phyloP scores from a whole-genome alignment of 129 eudicot genomes.

The Lonicera japonica region DNA sequence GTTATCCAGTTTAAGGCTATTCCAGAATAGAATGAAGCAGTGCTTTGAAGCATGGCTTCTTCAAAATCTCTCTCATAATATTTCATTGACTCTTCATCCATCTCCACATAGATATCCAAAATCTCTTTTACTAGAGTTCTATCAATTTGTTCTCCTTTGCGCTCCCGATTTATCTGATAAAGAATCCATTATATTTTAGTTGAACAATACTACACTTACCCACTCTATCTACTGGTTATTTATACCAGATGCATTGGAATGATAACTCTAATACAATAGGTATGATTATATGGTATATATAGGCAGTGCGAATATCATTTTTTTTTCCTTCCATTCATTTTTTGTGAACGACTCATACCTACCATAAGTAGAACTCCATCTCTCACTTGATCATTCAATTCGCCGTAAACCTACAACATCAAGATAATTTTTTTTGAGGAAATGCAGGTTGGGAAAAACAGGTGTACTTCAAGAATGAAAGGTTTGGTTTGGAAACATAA shows the following conservation, averaged over 20 bases:
- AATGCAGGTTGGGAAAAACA: too few relatives aligned
- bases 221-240: too few relatives aligned
- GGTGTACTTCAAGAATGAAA: neutral
- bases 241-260: too few relatives aligned
- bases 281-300: too few relatives aligned
- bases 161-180: constrained; percentile 22
- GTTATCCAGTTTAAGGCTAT: constrained; percentile 22
- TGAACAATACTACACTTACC: too few relatives aligned
- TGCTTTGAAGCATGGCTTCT: constrained; percentile 12
- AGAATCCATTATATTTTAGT: neutral
- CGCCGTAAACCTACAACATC: constrained; percentile 20
- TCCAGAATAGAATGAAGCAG: constrained; percentile 12
- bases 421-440: neutral
- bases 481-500: neutral
- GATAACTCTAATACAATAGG: too few relatives aligned
- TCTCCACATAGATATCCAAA: constrained; percentile 21
- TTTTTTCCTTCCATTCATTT: too few relatives aligned
- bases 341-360: neutral
- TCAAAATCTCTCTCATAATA: constrained; percentile 26
- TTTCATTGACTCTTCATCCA: neutral
- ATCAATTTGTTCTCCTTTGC: constrained; percentile 27
- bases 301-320: too few relatives aligned
- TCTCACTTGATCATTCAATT: constrained; percentile 23
- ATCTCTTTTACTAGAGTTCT: constrained; percentile 15
- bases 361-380: constrained; percentile 20